Evolutionary conservation across 768 basidiomycete genomes (phyloP), one percentile per base, ranked within the genome.

Genomic region (Tylopilus subfusipes): DNA sequence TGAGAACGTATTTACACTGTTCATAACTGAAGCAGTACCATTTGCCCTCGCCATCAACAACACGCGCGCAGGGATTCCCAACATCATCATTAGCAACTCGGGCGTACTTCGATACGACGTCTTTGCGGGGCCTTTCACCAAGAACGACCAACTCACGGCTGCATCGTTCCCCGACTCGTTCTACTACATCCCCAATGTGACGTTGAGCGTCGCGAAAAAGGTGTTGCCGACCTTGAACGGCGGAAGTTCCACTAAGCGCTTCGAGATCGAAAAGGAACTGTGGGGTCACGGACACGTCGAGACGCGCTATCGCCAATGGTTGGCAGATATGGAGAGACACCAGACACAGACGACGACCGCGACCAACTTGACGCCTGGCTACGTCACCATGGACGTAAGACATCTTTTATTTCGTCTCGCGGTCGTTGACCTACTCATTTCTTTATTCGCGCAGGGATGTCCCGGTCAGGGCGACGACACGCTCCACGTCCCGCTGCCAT

Each of bases 401-500:
- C n/a, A 0, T 3, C 16, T 42, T 21, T 14, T 19, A 3, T 22
- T 42, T 22, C 16, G 34, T 2, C 47, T 30, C 11, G 5, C 14
- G n/a, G 13, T 36, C 21, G 14, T 16, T 31, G 31, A 21, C 1
- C 14, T 31, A 14, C 1, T 12, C 16, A 5, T 31, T 7, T 5
- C 18, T 14, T 25, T n/a, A 11, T 30, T 24, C 19, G 30, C 16
- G 11, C 51, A 83, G 87, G 72, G 80, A 2, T 91, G 90, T 65
- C 84, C 88, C 2, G 87, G 84, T 3, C 70, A 81, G 10, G 91
- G 90, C 2, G 90, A 93, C 64, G 91, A 93, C 61, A 82, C 77
- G 4, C 68, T 70, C 0, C 91, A 93, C 66, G 60, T 72, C 2
- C 82, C 88, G 3, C 65, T 88, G 48, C 78, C 85, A 5, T 81